Conservation (phyloP, 441 rosid genomes). For the Mallotus japonicus region DNA sequence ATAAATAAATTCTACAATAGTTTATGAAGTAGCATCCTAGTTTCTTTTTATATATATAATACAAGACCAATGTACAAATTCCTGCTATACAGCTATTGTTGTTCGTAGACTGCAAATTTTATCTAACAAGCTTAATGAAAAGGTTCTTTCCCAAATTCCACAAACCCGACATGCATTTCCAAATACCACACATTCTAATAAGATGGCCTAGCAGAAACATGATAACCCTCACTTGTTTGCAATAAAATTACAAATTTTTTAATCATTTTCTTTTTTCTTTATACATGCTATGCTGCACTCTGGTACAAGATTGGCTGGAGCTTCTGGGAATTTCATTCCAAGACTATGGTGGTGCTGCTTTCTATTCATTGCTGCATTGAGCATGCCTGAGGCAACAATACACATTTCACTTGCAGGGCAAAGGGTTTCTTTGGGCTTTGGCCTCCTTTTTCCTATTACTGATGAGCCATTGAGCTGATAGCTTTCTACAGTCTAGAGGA, state of each 20-base stretch:
- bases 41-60: slow-evolving; percentile 6
- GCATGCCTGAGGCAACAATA: not conserved
- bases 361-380: slow-evolving; percentile 11
- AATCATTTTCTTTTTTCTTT: not conserved
- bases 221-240: slow-evolving; percentile 16
- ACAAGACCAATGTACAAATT: slow-evolving; percentile 29
- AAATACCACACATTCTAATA: slow-evolving; percentile 24
- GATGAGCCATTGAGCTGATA: slow-evolving; percentile 7
- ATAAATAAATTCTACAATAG: not conserved
- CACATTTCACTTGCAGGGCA: slow-evolving; percentile 7
- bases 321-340: slow-evolving; percentile 10
- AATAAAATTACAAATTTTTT: too few relatives aligned
- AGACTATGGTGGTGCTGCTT: slow-evolving; percentile 6
- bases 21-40: not conserved
- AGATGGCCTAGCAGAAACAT: slow-evolving; percentile 1
- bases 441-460: not conserved
- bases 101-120: slow-evolving; percentile 6
- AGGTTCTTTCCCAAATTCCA: slow-evolving; percentile 14
- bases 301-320: not conserved
- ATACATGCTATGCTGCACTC: not conserved
- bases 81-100: slow-evolving; percentile 10
- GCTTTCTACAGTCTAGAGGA: slow-evolving; percentile 51
- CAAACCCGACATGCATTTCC: slow-evolving; percentile 28
- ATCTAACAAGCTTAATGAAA: slow-evolving; percentile 20
- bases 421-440: slow-evolving; percentile 11